Evolutionary conservation across 192 early-diverging fungal species (phyloP), one percentile per base, ranked within the genome.

Genomic region (Rhizophagus prolifer): DNA sequence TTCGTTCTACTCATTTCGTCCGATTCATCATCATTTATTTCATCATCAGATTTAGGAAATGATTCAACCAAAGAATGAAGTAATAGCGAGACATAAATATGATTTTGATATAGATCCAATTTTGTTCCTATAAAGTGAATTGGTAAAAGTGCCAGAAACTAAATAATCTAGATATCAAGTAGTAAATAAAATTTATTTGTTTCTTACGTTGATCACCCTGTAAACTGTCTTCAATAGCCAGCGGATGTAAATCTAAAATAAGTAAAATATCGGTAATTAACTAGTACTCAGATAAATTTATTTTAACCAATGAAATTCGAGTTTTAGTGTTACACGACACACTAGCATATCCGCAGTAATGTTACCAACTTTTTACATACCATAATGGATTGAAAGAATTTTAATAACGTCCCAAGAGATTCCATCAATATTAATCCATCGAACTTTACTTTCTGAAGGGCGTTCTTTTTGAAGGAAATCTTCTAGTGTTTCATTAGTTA

Each of bases 351-450:
- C 41, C 41, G 41, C 41, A 44, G 41, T 12, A 44, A 12, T 41
- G 38, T 41, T 41, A 41, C 38, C 41, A 12, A 8, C 3, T 16
- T 54, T 1, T 54, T 1, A 4, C 50, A 54, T 54, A 86, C 83
- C 79, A 58, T 83, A 85, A 62, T 76, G 74, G 3, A 81, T 61
- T 9, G 84, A 62, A 19, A 86, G 75, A 4, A 58, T 61, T 30
- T 81, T 85, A 68, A 85, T 82, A 23, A 85, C 80, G 66, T 85
- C 84, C 79, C 82, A 85, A 31, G 78, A 82, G 58, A 88, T 76
- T 25, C 85, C 85, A 30, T 85, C 78, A 31, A 87, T 79, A 47
- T 88, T 86, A 67, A 88, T 87, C 87, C 87, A 88, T 16, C 87
- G 84, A 23, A 84, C 84, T 25, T 64, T 80, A 4, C 79, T 83